Evolutionary conservation across 345 rosid species (phyloP), one percentile per base, ranked within the genome.

Genomic region (Eucalyptus fibrosa): DNA sequence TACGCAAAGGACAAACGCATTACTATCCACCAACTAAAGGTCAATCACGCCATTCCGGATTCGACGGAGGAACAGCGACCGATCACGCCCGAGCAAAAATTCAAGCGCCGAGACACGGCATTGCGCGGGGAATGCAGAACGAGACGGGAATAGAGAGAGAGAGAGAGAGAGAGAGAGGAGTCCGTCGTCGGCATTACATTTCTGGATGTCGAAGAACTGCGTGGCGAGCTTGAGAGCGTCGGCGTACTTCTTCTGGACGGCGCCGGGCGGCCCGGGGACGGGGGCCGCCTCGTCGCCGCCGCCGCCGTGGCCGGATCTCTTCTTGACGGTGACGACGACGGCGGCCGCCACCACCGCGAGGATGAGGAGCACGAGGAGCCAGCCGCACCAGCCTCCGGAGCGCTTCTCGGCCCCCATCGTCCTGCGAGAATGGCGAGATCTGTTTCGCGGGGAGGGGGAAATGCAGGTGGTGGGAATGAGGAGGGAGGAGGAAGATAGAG

Each of bases 201-300:
- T 98, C 90, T 98, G 98, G 55, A 98, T 91, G 90, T 98, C 98
- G 93, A 98, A 94, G 96, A 98, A 98, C 87, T 98, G 96, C 92
- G 95, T 88, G 45, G 99, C 96, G 50, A 94, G 32, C 62, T 95
- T 94, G 91, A 98, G 99, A 87, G 99, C 98, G 28, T 94, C 95
- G 32, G 94, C 91, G 91, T 98, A 98, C 91, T 96, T 96, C 92
- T 93, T 94, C 51, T 95, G 96, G 49, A 96, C 90, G 51, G 98
- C 96, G 34, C 99, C 99, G 12, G 99, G 99, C 45, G 98, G 97
- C 5, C 97, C 98, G 2, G 99, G 98, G n/a, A 95, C 96, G 0
- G 97, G 97, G 88, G 90, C 93, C 5, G 93, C 55, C 50, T 90
- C 93, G 40, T 89, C 92, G 37, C 94, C 91, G 90, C 88, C 92